phyloP scores from a whole-genome alignment of 495 filamentous ascomycete species.

The Mytilinidion resinicola region DNA sequence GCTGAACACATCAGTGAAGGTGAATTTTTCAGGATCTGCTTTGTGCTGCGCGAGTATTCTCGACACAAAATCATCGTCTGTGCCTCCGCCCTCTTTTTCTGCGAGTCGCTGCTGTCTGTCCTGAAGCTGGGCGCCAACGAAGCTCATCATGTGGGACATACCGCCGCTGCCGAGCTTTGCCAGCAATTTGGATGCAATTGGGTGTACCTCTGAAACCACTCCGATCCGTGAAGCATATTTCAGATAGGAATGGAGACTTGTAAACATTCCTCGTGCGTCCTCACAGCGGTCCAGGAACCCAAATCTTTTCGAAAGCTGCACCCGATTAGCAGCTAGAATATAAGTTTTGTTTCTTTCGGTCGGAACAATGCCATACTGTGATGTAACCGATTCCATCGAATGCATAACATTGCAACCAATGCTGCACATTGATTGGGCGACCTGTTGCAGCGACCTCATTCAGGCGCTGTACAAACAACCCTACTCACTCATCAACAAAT shows the following conservation, averaged over 20 bases:
- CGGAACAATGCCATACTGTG: background rate
- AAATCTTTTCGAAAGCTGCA: background rate
- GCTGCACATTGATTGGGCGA: conserved; percentile 39
- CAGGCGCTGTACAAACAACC: background rate
- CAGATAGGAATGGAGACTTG: background rate
- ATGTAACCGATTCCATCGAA: conserved; percentile 21
- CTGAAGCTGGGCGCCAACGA: too few species aligned
- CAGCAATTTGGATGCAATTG: too few species aligned
- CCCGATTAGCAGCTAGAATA: too few species aligned
- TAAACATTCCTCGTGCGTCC: background rate
- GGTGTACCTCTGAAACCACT: background rate
- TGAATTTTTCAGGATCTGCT: conserved; percentile 1
- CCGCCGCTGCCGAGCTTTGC: too few species aligned
- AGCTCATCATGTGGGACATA: too few species aligned
- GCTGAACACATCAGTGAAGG: background rate
- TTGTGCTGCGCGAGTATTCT: background rate
- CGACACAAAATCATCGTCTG: background rate
- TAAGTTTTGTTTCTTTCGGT: too few species aligned
- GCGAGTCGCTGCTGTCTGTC: background rate
- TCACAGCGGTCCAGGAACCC: background rate
- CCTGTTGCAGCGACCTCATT: background rate
- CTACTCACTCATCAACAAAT: background rate
- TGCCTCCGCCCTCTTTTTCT: background rate
- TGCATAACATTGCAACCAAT: conserved; percentile 28
- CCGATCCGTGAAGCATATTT: background rate